Evolutionary conservation across 306 rosid genomes (phyloP), one percentile per base, ranked within the genome.

Genomic region (Quillaja saponaria): DNA sequence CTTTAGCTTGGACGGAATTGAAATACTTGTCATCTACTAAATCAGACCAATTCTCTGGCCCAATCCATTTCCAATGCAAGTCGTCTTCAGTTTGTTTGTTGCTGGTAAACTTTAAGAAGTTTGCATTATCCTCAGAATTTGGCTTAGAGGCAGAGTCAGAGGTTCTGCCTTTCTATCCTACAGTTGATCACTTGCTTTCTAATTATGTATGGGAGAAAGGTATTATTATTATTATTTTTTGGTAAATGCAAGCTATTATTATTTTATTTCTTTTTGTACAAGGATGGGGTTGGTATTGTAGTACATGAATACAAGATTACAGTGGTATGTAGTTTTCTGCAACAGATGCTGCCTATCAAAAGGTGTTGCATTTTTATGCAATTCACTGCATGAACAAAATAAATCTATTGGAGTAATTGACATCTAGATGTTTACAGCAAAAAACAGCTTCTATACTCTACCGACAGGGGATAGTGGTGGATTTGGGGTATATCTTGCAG

Each of bases 401-500:
- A 25, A 1, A 25, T 25, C 31, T 25, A n/a, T n/a, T 25, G 4
- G 31, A 25, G 31, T 25, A 25, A 4, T 25, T 25, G 4, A 25
- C 31, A 25, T 25, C 31, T 25, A 25, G 31, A 25, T 1, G 2
- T 25, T 2, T 1, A 25, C 31, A 25, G 31, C 34, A 48, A 8
- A 21, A 47, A 57, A 50, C 44, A 21, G 58, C 34, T 17, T 67
- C 3, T 84, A 91, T 55, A 88, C 96, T 71, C 96, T 91, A 6
- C 87, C 95, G 49, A 83, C 87, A 17, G 96, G 98, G 21, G 98
- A 91, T 67, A 71, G 68, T 3, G 98, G 98, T 28, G 98, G 98
- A 70, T 66, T 83, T 61, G 88, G 76, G 68, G 87, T 83, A 65
- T 84, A 91, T 66, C 67, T 61, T 51, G 72, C 61, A 34, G 77